Conservation (phyloP, 495 filamentous ascomycete genomes). For the Neurospora sp. region DNA sequence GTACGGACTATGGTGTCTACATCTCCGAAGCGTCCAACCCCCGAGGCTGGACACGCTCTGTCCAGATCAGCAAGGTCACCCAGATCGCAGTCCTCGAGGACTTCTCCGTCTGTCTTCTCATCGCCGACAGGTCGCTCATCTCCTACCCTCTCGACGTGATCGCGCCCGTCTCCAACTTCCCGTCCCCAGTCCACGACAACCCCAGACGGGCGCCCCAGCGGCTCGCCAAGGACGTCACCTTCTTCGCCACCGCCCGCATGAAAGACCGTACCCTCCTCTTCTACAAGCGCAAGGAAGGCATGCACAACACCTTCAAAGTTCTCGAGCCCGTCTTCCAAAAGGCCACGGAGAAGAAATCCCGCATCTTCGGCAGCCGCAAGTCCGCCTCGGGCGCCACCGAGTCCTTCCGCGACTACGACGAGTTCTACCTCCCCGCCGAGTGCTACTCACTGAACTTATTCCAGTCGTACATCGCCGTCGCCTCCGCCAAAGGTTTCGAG, state of each 20-base stretch:
- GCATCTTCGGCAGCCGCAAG: slow-evolving; percentile 50
- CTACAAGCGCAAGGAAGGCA: slow-evolving; percentile 90
- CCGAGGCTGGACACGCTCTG: slow-evolving; percentile 77
- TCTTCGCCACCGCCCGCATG: slow-evolving; percentile 92
- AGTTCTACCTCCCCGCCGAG: slow-evolving; percentile 98
- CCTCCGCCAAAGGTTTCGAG: slow-evolving; percentile 88
- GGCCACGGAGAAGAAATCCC: slow-evolving; percentile 61
- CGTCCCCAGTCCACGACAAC: slow-evolving; percentile 50
- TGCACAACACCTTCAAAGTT: slow-evolving; percentile 90
- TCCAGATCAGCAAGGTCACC: slow-evolving; percentile 65
- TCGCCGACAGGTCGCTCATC: slow-evolving; percentile 83
- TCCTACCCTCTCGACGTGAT: slow-evolving; percentile 91
- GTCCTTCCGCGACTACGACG: slow-evolving; percentile 95
- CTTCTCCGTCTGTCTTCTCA: slow-evolving; percentile 81
- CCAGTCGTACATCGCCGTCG: slow-evolving; percentile 82
- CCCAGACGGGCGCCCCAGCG: slow-evolving; percentile 77
- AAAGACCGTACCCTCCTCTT: slow-evolving; percentile 91
- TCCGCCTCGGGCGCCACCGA: slow-evolving; percentile 61
- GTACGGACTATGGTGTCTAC: slow-evolving; percentile 90
- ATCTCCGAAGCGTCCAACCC: slow-evolving; percentile 77
- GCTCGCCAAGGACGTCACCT: slow-evolving; percentile 85
- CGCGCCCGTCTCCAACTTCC: slow-evolving; percentile 58
- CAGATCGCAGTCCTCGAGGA: slow-evolving; percentile 94
- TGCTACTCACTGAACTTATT: slow-evolving; percentile 93
- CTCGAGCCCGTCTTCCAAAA: slow-evolving; percentile 93